phyloP scores from a whole-genome alignment of 1,139 yeast genomes.

The Hansenula anomala region DNA sequence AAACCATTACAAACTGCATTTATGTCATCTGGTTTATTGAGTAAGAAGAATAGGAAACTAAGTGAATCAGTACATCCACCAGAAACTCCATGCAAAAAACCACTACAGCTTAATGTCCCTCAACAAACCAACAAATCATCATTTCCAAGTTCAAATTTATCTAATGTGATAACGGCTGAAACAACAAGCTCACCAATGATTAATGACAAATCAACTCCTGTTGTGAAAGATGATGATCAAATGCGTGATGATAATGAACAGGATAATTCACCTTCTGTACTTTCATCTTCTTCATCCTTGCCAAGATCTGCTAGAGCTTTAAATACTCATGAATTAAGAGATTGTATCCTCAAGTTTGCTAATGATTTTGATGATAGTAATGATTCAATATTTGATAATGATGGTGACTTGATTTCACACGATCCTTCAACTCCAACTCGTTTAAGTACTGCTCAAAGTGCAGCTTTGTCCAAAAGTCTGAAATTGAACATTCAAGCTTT shows the following conservation, averaged over 20 bases:
- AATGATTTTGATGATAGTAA: conserved; percentile 32
- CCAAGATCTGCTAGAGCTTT: conserved; percentile 29
- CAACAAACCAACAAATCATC: conserved; percentile 17
- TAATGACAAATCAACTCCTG: conserved; percentile 22
- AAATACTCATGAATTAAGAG: conserved; percentile 29
- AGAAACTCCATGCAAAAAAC: conserved; percentile 80
- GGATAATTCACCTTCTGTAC: conserved; percentile 10
- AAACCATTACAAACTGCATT: conserved; percentile 87
- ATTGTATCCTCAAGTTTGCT: conserved; percentile 30
- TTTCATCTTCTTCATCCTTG: conserved; percentile 11
- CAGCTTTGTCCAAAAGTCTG: conserved; percentile 22
- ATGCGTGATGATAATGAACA: background rate
- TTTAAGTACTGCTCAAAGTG: conserved; percentile 17
- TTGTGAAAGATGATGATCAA: conserved; percentile 5
- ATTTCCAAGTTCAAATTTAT: conserved; percentile 20
- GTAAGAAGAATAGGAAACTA: conserved; percentile 53
- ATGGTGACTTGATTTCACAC: conserved; percentile 8
- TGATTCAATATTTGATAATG: conserved; percentile 25
- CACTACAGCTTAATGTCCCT: conserved; percentile 23
- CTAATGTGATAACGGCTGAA: conserved; percentile 23
- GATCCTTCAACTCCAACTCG: conserved; percentile 23
- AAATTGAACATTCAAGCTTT: conserved; percentile 12
- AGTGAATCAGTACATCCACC: conserved; percentile 45
- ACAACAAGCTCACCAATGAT: conserved; percentile 20
- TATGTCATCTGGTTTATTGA: conserved; percentile 67